Percentiles rank a stretch among this genome's conserved stretches.
Conservation (phyloP, 2,329 filamentous ascomycete species). For the Samsoniella hepiali region DNA sequence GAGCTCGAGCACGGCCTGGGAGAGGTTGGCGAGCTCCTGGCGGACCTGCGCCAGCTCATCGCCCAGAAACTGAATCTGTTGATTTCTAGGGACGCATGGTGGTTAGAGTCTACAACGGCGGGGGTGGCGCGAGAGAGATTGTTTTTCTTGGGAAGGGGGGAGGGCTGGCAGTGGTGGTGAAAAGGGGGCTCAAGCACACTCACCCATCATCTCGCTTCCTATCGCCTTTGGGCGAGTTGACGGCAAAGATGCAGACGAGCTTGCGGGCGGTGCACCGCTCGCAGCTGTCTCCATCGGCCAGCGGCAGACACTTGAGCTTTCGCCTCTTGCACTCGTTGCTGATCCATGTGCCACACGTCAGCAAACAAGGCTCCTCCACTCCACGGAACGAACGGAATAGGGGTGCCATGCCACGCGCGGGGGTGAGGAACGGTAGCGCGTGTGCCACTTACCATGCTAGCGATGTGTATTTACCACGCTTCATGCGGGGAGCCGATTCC, state of each 20-base stretch:
- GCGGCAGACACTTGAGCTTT: constrained; percentile 39
- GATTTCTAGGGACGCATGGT: neutral
- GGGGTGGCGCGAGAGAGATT: neutral
- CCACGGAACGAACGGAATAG: neutral
- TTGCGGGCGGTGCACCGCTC: constrained; percentile 31
- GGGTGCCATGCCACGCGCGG: neutral
- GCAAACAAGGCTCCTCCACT: neutral
- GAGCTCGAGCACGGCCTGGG: constrained; percentile 28
- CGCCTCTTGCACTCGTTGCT: constrained; percentile 40
- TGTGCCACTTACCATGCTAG: constrained; percentile 33
- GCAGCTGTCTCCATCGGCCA: constrained; percentile 26
- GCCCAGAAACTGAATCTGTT: constrained; percentile 24
- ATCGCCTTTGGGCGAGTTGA: constrained; percentile 23
- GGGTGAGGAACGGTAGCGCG: too few relatives aligned
- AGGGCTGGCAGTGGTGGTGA: neutral
- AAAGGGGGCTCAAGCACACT: neutral
- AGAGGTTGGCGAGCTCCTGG: constrained; percentile 30
- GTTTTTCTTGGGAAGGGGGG: neutral
- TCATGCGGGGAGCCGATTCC: constrained; percentile 22
- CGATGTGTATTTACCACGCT: constrained; percentile 38
- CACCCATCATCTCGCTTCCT: constrained; percentile 26
- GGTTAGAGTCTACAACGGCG: neutral
- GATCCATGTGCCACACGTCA: neutral
- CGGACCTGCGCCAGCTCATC: constrained; percentile 31
- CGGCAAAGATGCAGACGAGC: constrained; percentile 27